A percentile compares a stretch with the other conserved stretches of the same genome.
These are phyloP conservation scores for Tritrichomonas foetus DNA, from an alignment of 208 protist genomes.

Conservation along the genomic window DNA sequence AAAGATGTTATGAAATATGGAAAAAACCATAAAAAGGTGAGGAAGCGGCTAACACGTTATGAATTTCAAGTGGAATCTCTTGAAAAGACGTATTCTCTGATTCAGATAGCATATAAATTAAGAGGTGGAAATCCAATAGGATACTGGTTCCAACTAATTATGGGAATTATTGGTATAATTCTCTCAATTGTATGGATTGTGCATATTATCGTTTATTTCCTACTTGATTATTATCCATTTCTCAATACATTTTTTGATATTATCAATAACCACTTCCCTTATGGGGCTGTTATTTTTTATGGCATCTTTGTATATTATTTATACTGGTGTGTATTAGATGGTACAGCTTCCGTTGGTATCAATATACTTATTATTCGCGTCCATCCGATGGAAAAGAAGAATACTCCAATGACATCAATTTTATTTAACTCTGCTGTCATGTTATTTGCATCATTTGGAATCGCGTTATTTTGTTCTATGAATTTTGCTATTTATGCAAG, in stretches of 20 bases:
- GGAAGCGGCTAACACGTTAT: not conserved
- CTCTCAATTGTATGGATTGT: not conserved
- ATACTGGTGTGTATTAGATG: not conserved
- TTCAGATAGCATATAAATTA: not conserved
- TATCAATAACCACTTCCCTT: not conserved
- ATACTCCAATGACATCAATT: slow-evolving; percentile 13
- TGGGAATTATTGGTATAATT: not conserved
- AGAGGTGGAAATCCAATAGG: not conserved
- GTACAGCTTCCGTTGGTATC: not conserved
- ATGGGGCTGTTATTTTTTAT: not conserved
- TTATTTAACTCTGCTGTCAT: not conserved
- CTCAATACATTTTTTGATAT: not conserved
- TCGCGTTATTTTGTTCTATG: not conserved
- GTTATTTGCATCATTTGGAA: not conserved
- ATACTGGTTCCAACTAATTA: not conserved
- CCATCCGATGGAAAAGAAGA: not conserved
- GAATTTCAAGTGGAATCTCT: not conserved
- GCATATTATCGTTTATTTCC: not conserved
- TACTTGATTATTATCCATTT: not conserved
- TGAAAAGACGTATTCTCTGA: not conserved
- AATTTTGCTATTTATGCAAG: slow-evolving; percentile 1
- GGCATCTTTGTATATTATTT: slow-evolving; percentile 14
- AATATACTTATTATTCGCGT: slow-evolving; percentile 3
- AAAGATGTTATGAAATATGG: not conserved
- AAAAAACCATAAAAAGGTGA: not conserved